Evolutionary conservation across 2,329 filamentous ascomycete genomes (phyloP), one percentile per base, ranked within the genome.

Genomic region (Dissoconium aciculare): DNA sequence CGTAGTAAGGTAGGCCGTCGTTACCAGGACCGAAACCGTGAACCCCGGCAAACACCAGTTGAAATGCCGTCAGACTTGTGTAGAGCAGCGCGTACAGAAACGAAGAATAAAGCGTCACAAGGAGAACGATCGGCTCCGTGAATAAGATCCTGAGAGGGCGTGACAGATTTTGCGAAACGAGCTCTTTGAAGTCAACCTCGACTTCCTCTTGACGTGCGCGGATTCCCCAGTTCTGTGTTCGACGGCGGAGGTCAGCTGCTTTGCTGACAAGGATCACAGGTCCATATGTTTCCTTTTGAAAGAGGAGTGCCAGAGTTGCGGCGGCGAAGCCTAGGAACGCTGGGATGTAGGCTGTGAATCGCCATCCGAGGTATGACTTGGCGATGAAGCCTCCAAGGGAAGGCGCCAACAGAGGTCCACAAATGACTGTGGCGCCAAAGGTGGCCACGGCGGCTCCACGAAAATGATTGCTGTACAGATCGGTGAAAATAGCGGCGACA

Each of bases 61-160:
- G 76, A 45, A 91, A 91, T 1, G 82, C 79, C 0, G 81, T 85
- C 31, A 93, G 64, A 60, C 89, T 89, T 15, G 87, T 73, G 49
- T 89, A 92, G 1, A 92, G 69, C 1, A 89, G 63, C 67, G 51
- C 47, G 31, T 52, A 53, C 56, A 53, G 39, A 35, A 50, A 52
- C 2, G 42, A 40, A 39, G 49, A 49, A 43, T 64, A 64, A 33
- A 63, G 54, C 12, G 57, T 58, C 25, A 64, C 48, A 2, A 63
- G 45, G 11, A 65, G 44, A 1, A 65, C 60, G 32, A 66, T 66
- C 1, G 62, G 62, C 41, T 65, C 62, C 0, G 58, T 60, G 41
- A 64, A 57, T 4, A 66, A 49, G 40, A 65, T 64, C 3, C 60
- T 51, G 41, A 66, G 49, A 0, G 62, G 62, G 26, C 53, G 41